These are phyloP conservation scores for Mycena sanguinolenta DNA, from an alignment of 768 basidiomycete genomes.

Conservation along the genomic window DNA sequence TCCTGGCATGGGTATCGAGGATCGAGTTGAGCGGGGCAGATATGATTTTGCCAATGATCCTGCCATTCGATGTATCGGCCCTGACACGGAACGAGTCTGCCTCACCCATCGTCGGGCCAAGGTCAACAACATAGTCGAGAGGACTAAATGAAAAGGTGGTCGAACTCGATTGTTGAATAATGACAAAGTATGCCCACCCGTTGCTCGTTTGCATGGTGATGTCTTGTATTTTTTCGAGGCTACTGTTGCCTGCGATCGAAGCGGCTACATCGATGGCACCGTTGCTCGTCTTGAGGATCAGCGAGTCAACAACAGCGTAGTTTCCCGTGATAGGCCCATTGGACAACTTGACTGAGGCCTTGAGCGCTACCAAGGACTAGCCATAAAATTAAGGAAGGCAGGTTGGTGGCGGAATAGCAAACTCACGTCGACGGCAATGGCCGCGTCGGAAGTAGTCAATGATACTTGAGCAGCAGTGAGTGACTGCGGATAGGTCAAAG, in stretches of 20 bases:
- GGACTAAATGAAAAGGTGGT: constrained; percentile 40
- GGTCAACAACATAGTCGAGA: constrained; percentile 47
- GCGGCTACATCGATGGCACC: constrained; percentile 55
- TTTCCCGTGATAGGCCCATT: constrained; percentile 59
- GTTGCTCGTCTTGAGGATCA: constrained; percentile 58
- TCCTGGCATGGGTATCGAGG: constrained; percentile 45
- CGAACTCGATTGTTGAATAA: neutral
- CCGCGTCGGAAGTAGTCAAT: constrained; percentile 43
- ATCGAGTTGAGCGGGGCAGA: constrained; percentile 51
- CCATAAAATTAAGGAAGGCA: neutral
- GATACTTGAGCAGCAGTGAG: constrained; percentile 35
- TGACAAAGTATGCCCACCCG: constrained; percentile 48
- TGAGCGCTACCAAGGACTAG: constrained; percentile 49
- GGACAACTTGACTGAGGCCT: constrained; percentile 44
- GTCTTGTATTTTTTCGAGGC: constrained; percentile 39
- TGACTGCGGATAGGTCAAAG: constrained; percentile 26
- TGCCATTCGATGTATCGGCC: constrained; percentile 46
- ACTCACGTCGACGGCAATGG: constrained; percentile 19
- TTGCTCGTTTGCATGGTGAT: constrained; percentile 56
- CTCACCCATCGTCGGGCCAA: constrained; percentile 44
- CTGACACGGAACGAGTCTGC: constrained; percentile 51
- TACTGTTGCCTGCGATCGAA: constrained; percentile 46
- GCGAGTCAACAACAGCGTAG: constrained; percentile 51
- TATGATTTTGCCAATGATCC: constrained; percentile 44
- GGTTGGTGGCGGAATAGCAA: no score